Base-by-base conservation (phyloP, 805 yeast species). In the Blastobotrys mokoenaii region DNA sequence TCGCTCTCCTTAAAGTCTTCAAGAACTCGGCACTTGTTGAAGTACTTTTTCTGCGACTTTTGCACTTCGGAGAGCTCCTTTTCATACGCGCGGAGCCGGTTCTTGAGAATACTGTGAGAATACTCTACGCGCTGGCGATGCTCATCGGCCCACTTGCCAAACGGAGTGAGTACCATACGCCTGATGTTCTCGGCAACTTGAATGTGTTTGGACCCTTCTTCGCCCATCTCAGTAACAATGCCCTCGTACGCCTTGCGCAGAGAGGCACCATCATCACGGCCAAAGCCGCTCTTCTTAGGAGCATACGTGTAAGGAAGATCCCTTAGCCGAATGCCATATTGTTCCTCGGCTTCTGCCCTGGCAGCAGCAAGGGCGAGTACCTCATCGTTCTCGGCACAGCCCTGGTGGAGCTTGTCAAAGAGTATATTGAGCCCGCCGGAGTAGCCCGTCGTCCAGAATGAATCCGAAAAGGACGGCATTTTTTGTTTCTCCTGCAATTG, bases 381-480 rank as follows among this genome's bases (percentile, higher is more conserved):
- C 58, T 83, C 83, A 29, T 76, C 78, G 59, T 84, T 82, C 60
- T 86, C 94, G 20, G 66, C 70, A 46, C 82, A 71, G 0, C 94
- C 94, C 53, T 65, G 69, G 22, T 50, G 50, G 31, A 67, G 59
- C 53, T 67, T 66, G 34, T 56, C 61, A 46, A 65, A 65, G 38
- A 69, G 59, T 33, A 60, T 54, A n/a, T 55, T 54, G 37, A 67
- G 48, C 17, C 71, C 69, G 42, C 38, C 64, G 11, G 70, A 65
- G 56, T 80, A 78, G 57, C 82, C 89, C 25, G 68, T 69, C 6
- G 87, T 71, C 94, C 94, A 84, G 64, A 84, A 84, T 54, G 80
- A 76, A 53, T 82, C 86, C 3, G 85, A 78, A 65, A 84, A 82
- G 16, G 85, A 76, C 7, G 76, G 64, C 70, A 67, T 67, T 22